Percentiles rank a stretch among this genome's conserved stretches.
These are phyloP conservation scores for Aureobasidium sp. DNA, from an alignment of 2,329 filamentous ascomycete genomes.

Conservation along the genomic window DNA sequence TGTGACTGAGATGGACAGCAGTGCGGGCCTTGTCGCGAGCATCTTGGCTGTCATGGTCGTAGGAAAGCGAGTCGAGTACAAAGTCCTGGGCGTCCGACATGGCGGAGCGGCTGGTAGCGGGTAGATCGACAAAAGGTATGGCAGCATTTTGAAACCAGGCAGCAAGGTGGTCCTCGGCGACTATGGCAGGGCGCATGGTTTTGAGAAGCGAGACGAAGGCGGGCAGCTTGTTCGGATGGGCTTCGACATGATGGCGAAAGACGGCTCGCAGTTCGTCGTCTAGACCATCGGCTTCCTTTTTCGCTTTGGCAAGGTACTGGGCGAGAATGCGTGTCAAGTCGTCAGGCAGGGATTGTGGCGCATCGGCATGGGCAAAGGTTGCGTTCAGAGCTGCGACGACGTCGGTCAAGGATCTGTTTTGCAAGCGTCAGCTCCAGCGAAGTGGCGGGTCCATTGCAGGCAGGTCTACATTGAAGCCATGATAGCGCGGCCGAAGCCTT, in stretches of 20 bases:
- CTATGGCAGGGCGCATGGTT: conserved; percentile 57
- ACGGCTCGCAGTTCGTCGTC: conserved; percentile 65
- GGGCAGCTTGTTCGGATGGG: conserved; percentile 50
- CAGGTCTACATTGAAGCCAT: conserved; percentile 17
- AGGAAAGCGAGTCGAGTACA: conserved; percentile 56
- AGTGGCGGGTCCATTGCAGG: neutral
- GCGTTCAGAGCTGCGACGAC: conserved; percentile 36
- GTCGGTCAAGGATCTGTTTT: conserved; percentile 40
- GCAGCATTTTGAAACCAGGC: conserved; percentile 66
- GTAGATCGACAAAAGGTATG: conserved; percentile 49
- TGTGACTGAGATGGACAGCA: conserved; percentile 49
- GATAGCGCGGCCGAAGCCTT: neutral
- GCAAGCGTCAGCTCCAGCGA: neutral
- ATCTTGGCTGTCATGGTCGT: conserved; percentile 53
- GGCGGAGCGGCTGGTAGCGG: conserved; percentile 56
- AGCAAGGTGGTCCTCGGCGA: conserved; percentile 54
- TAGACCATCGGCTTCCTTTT: conserved; percentile 60
- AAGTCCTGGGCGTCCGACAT: conserved; percentile 59
- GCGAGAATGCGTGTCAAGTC: conserved; percentile 56
- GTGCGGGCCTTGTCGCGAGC: conserved; percentile 37
- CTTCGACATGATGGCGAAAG: conserved; percentile 58
- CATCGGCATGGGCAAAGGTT: conserved; percentile 32
- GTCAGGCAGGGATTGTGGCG: conserved; percentile 53
- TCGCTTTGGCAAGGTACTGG: conserved; percentile 61
- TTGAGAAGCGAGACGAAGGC: conserved; percentile 64